phyloP scores from a whole-genome alignment of 2,329 filamentous ascomycete genomes.

The Phoma sp. region DNA sequence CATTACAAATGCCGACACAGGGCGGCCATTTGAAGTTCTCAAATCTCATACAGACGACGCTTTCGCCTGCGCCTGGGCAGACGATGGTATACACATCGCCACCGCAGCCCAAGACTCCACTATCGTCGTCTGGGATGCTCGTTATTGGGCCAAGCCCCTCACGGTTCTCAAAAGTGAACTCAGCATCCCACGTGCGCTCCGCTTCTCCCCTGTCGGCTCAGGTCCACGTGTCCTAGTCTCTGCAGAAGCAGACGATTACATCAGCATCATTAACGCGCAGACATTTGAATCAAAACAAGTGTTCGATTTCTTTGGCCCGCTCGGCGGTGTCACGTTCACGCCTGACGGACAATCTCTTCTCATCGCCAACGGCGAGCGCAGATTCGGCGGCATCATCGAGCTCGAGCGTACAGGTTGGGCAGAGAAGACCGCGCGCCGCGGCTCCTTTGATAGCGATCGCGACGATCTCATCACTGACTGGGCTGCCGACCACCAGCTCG shows the following conservation, averaged over 20 bases:
- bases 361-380: conserved; percentile 69
- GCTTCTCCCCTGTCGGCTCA: conserved; percentile 74
- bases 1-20: conserved; percentile 72
- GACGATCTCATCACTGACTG: conserved; percentile 32
- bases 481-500: conserved; percentile 28
- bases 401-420: conserved; percentile 57
- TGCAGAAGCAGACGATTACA: conserved; percentile 76
- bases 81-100: conserved; percentile 76
- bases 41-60: conserved; percentile 71
- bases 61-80: conserved; percentile 81
- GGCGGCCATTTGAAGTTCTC: conserved; percentile 63
- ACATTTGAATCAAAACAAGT: conserved; percentile 70
- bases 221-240: conserved; percentile 71
- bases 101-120: conserved; percentile 78
- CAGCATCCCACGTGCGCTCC: conserved; percentile 71
- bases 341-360: conserved; percentile 72
- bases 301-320: conserved; percentile 76
- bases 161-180: conserved; percentile 67
- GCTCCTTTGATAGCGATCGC: conserved; percentile 7
- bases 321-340: conserved; percentile 71
- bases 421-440: conserved; percentile 17
- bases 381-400: conserved; percentile 70
- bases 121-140: conserved; percentile 77
- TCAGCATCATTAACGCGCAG: conserved; percentile 72
- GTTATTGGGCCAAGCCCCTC: conserved; percentile 66